These are phyloP conservation scores for Leccinellum albellum DNA, from an alignment of 768 basidiomycete species.

Conservation along the genomic window DNA sequence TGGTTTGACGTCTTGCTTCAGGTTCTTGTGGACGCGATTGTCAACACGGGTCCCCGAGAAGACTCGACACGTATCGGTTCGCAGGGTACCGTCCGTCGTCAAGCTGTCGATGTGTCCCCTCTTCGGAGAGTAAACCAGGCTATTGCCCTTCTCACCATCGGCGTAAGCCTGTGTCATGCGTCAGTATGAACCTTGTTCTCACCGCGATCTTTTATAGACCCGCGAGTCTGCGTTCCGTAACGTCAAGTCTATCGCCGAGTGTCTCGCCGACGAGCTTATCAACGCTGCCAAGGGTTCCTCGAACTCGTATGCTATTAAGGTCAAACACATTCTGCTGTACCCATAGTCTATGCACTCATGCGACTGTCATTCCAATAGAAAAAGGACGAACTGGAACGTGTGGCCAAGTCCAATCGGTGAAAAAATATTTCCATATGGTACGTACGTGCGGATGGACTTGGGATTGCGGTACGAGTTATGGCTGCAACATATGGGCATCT, in stretches of 20 bases:
- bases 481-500: conserved; percentile 22
- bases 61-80: conserved; percentile 99
- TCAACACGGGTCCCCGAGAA: conserved; percentile 99
- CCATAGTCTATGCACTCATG: conserved; percentile 1
- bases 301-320: conserved; percentile 99
- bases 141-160: conserved; percentile 89
- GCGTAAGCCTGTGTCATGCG: conserved; percentile 58
- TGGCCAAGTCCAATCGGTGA: conserved; percentile 99
- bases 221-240: conserved; percentile 99
- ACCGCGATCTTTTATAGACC: conserved; percentile 49
- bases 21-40: conserved; percentile 97
- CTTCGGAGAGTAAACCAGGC: conserved; percentile 98
- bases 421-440: conserved; percentile 22
- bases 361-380: conserved; percentile 47
- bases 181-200: not conserved
- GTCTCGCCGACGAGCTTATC: conserved; percentile 98
- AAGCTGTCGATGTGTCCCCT: conserved; percentile 99
- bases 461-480: conserved; percentile 19
- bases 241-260: conserved; percentile 98
- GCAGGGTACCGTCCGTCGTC: conserved; percentile 98
- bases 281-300: conserved; percentile 99
- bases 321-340: conserved; percentile 26
- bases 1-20: conserved; percentile 25
- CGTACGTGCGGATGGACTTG: conserved; percentile 2
- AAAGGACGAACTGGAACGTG: conserved; percentile 99